phyloP scores from a whole-genome alignment of 2,329 filamentous ascomycete species.

The Apiospora koreana region DNA sequence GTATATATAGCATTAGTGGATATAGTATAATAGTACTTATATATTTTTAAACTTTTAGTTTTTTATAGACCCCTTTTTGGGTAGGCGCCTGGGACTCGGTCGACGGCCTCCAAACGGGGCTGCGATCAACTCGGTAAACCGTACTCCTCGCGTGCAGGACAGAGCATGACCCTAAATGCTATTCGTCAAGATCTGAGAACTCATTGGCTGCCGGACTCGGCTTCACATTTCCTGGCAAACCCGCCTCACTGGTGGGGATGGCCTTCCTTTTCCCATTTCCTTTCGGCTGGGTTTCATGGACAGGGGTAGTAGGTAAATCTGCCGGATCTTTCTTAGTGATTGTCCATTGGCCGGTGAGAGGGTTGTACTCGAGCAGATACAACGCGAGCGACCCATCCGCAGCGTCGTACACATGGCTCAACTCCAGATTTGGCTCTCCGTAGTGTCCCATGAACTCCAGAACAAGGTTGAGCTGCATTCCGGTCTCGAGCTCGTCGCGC shows the following conservation, averaged over 20 bases:
- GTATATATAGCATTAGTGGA: no score
- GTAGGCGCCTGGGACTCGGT: no score
- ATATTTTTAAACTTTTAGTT: no score
- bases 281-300: background rate
- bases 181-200: background rate
- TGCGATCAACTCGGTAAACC: no score
- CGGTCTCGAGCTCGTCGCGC: slow-evolving; percentile 27
- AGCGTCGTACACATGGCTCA: slow-evolving; percentile 22
- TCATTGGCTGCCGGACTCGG: background rate
- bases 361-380: slow-evolving; percentile 33
- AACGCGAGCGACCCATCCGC: slow-evolving; percentile 14
- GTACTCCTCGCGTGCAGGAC: no score
- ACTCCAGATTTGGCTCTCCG: slow-evolving; percentile 41
- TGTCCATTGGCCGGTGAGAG: slow-evolving; percentile 29
- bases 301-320: background rate
- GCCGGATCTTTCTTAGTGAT: slow-evolving; percentile 3
- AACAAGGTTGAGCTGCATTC: slow-evolving; percentile 35
- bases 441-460: slow-evolving; percentile 51
- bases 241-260: background rate
- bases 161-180: background rate
- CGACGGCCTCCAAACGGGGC: no score
- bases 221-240: slow-evolving; percentile 1
- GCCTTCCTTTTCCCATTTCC: background rate
- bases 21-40: no score
- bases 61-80: no score